Evolutionary conservation across 345 rosid genomes (phyloP).

Genomic region (Camelina neglecta): DNA sequence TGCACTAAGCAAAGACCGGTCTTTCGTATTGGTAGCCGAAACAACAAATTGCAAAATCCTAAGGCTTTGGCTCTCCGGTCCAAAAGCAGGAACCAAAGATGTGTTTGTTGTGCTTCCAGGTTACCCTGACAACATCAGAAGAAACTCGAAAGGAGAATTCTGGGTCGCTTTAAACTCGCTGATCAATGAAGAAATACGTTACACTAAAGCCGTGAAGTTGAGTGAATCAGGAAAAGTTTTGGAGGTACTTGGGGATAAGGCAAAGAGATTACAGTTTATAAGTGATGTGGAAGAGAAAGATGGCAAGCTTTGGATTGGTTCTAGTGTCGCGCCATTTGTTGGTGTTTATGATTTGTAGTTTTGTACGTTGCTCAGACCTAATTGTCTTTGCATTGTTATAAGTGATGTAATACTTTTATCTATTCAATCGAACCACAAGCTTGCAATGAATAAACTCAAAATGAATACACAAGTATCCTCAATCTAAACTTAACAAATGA

Average conservation of each 20-base stretch:
- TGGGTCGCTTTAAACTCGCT: slow-evolving; percentile 79
- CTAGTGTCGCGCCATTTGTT: slow-evolving; percentile 65
- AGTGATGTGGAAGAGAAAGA: slow-evolving; percentile 80
- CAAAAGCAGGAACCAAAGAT: slow-evolving; percentile 48
- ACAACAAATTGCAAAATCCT: slow-evolving; percentile 49
- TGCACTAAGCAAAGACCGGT: slow-evolving; percentile 65
- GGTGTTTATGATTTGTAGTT: slow-evolving; percentile 54
- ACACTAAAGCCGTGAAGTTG: slow-evolving; percentile 64
- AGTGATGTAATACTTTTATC: too few species aligned
- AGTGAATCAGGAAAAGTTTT: slow-evolving; percentile 60
- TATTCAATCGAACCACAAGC: too few species aligned
- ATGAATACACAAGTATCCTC: too few species aligned
- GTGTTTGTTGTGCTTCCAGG: slow-evolving; percentile 65
- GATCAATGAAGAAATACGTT: slow-evolving; percentile 59
- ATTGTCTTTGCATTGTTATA: slow-evolving; percentile 6
- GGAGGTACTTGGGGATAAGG: slow-evolving; percentile 57
- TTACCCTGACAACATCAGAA: slow-evolving; percentile 69
- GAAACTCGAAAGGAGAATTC: slow-evolving; percentile 61
- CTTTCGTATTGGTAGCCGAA: slow-evolving; percentile 63
- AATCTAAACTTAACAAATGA: too few species aligned
- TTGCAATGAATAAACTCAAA: too few species aligned
- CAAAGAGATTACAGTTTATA: slow-evolving; percentile 56
- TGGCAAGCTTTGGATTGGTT: slow-evolving; percentile 71
- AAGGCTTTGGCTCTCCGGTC: slow-evolving; percentile 59
- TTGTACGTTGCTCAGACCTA: slow-evolving; percentile 14